Base-by-base conservation (phyloP, 1,284 basidiomycete species). In the Cutaneotrichosporon cutaneum region DNA sequence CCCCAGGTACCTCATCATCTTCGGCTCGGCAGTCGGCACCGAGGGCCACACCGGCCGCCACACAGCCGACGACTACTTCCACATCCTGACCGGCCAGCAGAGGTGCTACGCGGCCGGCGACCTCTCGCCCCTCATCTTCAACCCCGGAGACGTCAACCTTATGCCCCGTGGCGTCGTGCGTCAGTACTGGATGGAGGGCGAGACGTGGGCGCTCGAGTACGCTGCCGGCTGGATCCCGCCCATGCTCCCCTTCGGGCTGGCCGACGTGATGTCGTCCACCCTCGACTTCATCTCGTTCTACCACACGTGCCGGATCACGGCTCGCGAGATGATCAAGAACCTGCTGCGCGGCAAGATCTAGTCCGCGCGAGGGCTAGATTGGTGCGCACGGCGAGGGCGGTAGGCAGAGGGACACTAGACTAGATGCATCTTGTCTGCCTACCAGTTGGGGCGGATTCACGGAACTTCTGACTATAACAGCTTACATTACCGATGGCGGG, bases 181-280 rank as follows among this genome's bases (percentile, higher is more conserved):
- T 83, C 96, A 99, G 80, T 99, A 99, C 82, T 93, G 92, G 80
- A 95, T 98, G 90, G 91, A 92, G 71, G 87, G 94, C 68, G 91
- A 90, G 13, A 94, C 91, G 76, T 99, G 92, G 81, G 95, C 95
- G 3, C 82, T 99, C 67, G 95, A 99, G 80, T 92, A 96, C 70
- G 95, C 94, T 50, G 82, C 89, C 77, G 95, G 90, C 44, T 94
- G 91, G 90, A 93, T 94, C 70, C 90, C 92, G 1, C 81, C 87
- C 47, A 94, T 94, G 92, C 75, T 94, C 62, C 94, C 94, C 0
- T 97, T 99, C 70, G 95, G 95, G 0, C 85, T 94, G 47, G 88
- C 89, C 21, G 96, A 99, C 77, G 84, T 84, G 7, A 68, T 98
- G 59, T 87, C 86, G 21, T 97, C 94, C 7, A 98, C 95, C 3